A percentile compares a stretch with the other conserved stretches of the same genome.
phyloP scores from a whole-genome alignment of 768 basidiomycete species.

The Mrakia hoshinonis region DNA sequence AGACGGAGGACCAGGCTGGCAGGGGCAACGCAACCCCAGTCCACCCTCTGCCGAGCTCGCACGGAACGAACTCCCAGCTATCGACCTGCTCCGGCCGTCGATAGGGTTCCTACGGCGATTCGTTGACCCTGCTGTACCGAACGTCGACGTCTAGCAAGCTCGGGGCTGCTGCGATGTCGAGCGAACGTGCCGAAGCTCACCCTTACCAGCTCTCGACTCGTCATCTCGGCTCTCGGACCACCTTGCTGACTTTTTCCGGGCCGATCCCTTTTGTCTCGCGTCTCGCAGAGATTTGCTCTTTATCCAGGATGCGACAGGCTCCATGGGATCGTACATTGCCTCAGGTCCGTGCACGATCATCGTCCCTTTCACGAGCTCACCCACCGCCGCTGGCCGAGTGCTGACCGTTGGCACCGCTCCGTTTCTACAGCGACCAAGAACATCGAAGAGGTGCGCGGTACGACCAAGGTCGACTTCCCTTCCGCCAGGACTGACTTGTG shows the following conservation, averaged over 20 bases:
- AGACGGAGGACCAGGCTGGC: no score
- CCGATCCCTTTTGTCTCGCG: not conserved
- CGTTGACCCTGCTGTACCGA: not conserved
- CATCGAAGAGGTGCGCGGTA: slow-evolving; percentile 24
- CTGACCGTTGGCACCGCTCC: not conserved
- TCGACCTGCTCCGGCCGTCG: no score
- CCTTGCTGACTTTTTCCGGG: not conserved
- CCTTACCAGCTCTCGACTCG: not conserved
- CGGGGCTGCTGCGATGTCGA: not conserved
- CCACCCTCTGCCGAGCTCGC: no score
- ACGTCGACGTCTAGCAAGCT: not conserved
- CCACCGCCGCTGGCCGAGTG: not conserved
- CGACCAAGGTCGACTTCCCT: not conserved
- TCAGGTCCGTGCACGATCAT: not conserved
- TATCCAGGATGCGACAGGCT: slow-evolving; percentile 28
- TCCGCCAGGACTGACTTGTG: not conserved
- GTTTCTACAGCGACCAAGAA: slow-evolving; percentile 27
- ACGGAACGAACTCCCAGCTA: no score
- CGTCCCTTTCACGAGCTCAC: not conserved
- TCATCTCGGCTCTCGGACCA: not conserved
- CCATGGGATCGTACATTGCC: slow-evolving; percentile 23
- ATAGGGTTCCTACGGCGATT: not conserved
- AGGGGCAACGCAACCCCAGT: no score
- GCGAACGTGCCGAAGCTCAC: slow-evolving; percentile 6
- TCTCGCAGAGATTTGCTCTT: slow-evolving; percentile 27